Evolutionary conservation across 176 grass and related monocot genomes (phyloP).

Genomic region (Zea luxurians): DNA sequence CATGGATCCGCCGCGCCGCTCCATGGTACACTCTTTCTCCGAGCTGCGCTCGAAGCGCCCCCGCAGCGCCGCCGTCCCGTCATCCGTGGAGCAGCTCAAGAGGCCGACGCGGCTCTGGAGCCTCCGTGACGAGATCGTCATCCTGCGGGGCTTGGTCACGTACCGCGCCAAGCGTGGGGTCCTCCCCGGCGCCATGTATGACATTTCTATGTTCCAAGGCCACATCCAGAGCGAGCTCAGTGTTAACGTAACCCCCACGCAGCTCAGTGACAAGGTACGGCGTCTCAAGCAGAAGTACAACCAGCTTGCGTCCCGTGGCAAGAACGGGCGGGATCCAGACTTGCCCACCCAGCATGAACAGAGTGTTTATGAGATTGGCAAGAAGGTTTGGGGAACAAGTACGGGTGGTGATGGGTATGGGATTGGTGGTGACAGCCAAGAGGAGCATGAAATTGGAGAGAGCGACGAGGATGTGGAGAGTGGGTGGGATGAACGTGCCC

Average conservation of each 20-base stretch:
- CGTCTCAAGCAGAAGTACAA: conserved; percentile 67
- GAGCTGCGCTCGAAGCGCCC: conserved; percentile 53
- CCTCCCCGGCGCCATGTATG: conserved; percentile 44
- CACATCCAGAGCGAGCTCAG: conserved; percentile 50
- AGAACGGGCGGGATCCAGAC: conserved; percentile 37
- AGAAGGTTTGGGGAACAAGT: conserved; percentile 54
- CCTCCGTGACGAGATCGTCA: conserved; percentile 48
- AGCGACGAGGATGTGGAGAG: conserved; percentile 39
- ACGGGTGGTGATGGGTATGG: conserved; percentile 25
- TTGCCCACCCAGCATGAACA: conserved; percentile 51
- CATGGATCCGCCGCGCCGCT: conserved; percentile 49
- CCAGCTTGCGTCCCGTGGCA: conserved; percentile 23
- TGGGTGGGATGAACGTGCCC: conserved; percentile 30
- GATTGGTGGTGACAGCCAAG: conserved; percentile 39
- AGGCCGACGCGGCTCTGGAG: conserved; percentile 60
- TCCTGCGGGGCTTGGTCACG: conserved; percentile 51
- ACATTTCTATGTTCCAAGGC: conserved; percentile 43
- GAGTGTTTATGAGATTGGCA: conserved; percentile 47
- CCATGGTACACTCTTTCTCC: conserved; percentile 14
- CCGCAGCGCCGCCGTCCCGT: conserved; percentile 31
- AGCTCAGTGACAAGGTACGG: conserved; percentile 62
- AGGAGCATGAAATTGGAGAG: conserved; percentile 33
- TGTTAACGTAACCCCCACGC: conserved; percentile 44
- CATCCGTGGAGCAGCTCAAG: conserved; percentile 44
- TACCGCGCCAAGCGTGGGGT: conserved; percentile 50